Base-by-base conservation (phyloP, 2,329 filamentous ascomycete species). In the Phialophora chinensis region DNA sequence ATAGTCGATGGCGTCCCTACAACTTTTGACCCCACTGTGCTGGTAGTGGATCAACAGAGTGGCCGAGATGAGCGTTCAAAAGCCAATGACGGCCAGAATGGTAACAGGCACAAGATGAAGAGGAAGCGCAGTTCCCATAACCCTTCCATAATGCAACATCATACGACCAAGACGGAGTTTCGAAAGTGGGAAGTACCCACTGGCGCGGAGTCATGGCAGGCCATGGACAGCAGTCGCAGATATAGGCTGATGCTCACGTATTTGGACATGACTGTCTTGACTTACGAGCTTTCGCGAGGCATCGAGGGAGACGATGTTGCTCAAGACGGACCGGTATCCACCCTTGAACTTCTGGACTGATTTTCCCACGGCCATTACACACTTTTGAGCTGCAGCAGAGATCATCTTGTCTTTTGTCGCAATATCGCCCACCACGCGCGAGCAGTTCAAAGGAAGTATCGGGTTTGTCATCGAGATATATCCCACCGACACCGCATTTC, bases 161-260 rank as follows among this genome's bases (percentile, higher is more conserved):
- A 55, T 17, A 56, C 27, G 42, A 52, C 47, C 12, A 64, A 60
- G 29, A 60, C 57, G 10, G 68, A 70, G 60, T 20, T 42, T 8
- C 57, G 70, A 20, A 50, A 42, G 6, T 73, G 72, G 69, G 42
- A 60, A 20, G 38, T 56, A n/a, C 66, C 69, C 11, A 69, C 68
- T 62, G 31, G 54, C 23, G 65, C 70, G 33, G 69, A 74, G 63
- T 49, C 71, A 50, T 81, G 80, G 78, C 77, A 78, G 49, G 77
- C 78, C 14, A 75, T 73, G 58, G 77, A 79, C 52, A 75, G 76
- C 23, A 81, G 78, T 17, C 79, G 82, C 23, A 77, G 78, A 53
- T 83, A 83, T 68, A 75, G 87, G 31, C 69, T 90, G 23, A 74
- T 90, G 68, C 75, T 90, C 72, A 82, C 82, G 66, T 89, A 84